Base-by-base conservation (phyloP, 2,329 filamentous ascomycete species). In the Fusarium nisikadoi region DNA sequence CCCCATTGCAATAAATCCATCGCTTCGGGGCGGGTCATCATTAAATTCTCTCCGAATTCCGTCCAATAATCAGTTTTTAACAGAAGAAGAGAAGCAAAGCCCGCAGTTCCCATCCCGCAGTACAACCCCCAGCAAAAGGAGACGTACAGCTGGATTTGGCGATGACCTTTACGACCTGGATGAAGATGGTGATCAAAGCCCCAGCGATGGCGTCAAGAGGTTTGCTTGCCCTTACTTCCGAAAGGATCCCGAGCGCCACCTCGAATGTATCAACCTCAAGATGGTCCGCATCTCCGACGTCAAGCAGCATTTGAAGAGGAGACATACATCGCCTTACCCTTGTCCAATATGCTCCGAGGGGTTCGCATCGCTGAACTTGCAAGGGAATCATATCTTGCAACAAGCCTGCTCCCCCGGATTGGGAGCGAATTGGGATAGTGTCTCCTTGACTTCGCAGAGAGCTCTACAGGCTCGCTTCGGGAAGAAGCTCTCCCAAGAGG, bases 141-240 rank as follows among this genome's bases (percentile, higher is more conserved):
- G 29, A 2, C 29, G 29, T 0, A 3, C 16, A 0, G 1, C 0
- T 19, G 29, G 29, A 19, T 5, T 25, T 0, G 3, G 2, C n/a
- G 47, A 50, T 0, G 29, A 25, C 0, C 47, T 50, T 19, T 25
- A 10, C 6, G 29, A 50, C 8, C 0, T 50, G 0, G 16, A 50
- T 14, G 47, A 50, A 33, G 29, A 25, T 11, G 11, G 12, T 0
- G 1, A 23, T 8, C n/a, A 19, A 1, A 25, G 4, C 12, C 29
- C n/a, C 3, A 19, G 14, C 6, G 47, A 50, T 0, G 6, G 0
- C 6, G 0, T 35, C 8, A 50, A 35, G n/a, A 50, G 2, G 10
- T 50, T 50, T 0, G 47, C 47, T 3, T 50, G 47, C n/a, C 47
- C 47, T 0, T 50, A 50, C 1, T 50, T 50, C 2, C n/a, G 47